phyloP scores from a whole-genome alignment of 352 stramenopile species.

The Saprolegnia diclina region DNA sequence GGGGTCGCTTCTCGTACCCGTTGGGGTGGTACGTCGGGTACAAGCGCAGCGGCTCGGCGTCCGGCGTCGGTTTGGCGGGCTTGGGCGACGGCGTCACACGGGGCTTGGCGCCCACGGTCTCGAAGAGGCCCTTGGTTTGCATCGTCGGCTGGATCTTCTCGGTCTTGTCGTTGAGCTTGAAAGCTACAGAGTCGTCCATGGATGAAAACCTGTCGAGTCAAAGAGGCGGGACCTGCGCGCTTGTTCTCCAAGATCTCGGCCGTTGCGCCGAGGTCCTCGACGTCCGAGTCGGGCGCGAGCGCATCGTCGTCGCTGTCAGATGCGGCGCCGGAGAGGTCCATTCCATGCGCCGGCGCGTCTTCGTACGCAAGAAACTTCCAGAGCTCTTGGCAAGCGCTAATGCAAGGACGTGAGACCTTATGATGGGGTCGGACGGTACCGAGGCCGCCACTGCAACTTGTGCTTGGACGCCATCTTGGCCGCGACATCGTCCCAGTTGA shows the following conservation, averaged over 20 bases:
- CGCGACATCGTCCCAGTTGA: constrained; percentile 46
- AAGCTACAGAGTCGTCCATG: not conserved
- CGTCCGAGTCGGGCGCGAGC: constrained; percentile 46
- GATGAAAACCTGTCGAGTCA: no score
- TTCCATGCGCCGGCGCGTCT: constrained; percentile 12
- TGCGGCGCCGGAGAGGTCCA: constrained; percentile 6
- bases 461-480: constrained; percentile 39
- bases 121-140: not conserved
- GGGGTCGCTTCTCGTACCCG: not conserved
- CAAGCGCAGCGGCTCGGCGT: not conserved
- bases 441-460: constrained; percentile 26
- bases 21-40: not conserved
- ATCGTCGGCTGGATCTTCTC: not conserved
- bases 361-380: constrained; percentile 78
- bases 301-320: constrained; percentile 17
- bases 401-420: constrained; percentile 27
- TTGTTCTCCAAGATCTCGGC: constrained; percentile 15
- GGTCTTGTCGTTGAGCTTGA: not conserved
- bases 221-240: not conserved
- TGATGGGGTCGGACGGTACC: not conserved
- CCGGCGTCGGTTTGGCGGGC: not conserved
- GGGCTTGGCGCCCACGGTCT: not conserved
- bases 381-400: constrained; percentile 43
- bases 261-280: constrained; percentile 37
- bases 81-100: not conserved